Percentiles rank a stretch among this genome's conserved stretches.
Conservation (phyloP, 1,284 basidiomycete genomes). For the Heliocybe sulcata region DNA sequence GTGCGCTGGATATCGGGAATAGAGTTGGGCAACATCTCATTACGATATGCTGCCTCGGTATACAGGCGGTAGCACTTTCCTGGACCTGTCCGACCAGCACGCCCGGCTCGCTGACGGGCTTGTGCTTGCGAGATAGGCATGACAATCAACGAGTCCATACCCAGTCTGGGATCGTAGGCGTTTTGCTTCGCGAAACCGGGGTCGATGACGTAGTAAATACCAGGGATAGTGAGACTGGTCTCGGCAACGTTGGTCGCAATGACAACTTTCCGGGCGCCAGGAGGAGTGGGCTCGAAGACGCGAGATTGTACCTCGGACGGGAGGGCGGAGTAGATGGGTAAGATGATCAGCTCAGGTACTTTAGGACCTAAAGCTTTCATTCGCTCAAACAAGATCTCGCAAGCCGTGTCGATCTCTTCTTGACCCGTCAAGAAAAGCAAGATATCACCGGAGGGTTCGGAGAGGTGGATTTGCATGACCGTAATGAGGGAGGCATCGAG, state of each 20-base stretch:
- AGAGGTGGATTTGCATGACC: slow-evolving; percentile 98
- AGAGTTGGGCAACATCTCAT: slow-evolving; percentile 96
- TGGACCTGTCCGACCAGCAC: slow-evolving; percentile 95
- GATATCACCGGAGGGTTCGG: slow-evolving; percentile 94
- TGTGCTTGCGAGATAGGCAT: slow-evolving; percentile 99
- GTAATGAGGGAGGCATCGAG: slow-evolving; percentile 97
- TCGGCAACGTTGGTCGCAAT: slow-evolving; percentile 99
- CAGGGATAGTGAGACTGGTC: slow-evolving; percentile 96
- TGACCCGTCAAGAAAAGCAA: slow-evolving; percentile 97
- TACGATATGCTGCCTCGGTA: slow-evolving; percentile 95
- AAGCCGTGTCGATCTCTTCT: slow-evolving; percentile 97
- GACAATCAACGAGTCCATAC: slow-evolving; percentile 98
- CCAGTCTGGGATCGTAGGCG: slow-evolving; percentile 93
- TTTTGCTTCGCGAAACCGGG: slow-evolving; percentile 99
- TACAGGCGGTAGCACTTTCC: slow-evolving; percentile 98
- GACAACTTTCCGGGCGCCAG: slow-evolving; percentile 94
- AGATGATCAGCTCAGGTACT: slow-evolving; percentile 93
- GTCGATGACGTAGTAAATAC: slow-evolving; percentile 98
- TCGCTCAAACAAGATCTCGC: slow-evolving; percentile 95
- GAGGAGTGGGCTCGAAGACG: slow-evolving; percentile 97
- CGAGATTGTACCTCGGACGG: slow-evolving; percentile 97
- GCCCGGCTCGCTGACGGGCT: slow-evolving; percentile 90
- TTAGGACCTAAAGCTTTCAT: slow-evolving; percentile 97
- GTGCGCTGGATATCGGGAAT: slow-evolving; percentile 98
- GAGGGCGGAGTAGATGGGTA: slow-evolving; percentile 96